Conservation (phyloP, 495 filamentous ascomycete species). For the Daldinia concentrica region DNA sequence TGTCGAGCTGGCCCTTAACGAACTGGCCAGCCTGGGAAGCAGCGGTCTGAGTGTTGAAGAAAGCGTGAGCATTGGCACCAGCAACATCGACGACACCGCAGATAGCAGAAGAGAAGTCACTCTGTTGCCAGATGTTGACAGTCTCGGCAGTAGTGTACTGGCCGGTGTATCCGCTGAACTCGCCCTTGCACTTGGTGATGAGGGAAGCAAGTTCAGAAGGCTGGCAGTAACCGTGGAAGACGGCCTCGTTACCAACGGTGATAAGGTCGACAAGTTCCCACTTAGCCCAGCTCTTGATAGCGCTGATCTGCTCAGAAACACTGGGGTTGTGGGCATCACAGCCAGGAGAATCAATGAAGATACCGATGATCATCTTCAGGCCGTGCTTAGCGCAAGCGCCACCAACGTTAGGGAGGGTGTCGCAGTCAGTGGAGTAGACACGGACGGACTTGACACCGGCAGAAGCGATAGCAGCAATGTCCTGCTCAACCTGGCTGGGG, state of each 20-base stretch:
- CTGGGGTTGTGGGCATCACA: slow-evolving; percentile 59
- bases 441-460: slow-evolving; percentile 85
- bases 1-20: slow-evolving; percentile 69
- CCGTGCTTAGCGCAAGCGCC: slow-evolving; percentile 66
- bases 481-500: slow-evolving; percentile 64
- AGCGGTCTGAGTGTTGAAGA: slow-evolving; percentile 78
- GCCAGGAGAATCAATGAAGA: slow-evolving; percentile 77
- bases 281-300: slow-evolving; percentile 75
- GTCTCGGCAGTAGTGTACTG: slow-evolving; percentile 88
- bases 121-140: slow-evolving; percentile 69
- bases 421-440: slow-evolving; percentile 93
- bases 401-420: slow-evolving; percentile 77
- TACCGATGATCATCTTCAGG: slow-evolving; percentile 82
- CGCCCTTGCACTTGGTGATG: slow-evolving; percentile 64
- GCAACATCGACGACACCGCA: slow-evolving; percentile 80
- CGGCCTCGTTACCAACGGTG: slow-evolving; percentile 89
- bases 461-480: slow-evolving; percentile 72
- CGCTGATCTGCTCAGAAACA: slow-evolving; percentile 72
- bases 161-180: slow-evolving; percentile 76
- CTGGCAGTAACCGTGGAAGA: slow-evolving; percentile 73
- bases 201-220: slow-evolving; percentile 71
- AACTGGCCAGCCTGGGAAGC: slow-evolving; percentile 77
- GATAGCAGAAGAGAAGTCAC: slow-evolving; percentile 64
- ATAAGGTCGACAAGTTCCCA: slow-evolving; percentile 81
- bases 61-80: slow-evolving; percentile 89